Evolutionary conservation across 2,329 filamentous ascomycete species (phyloP).

Genomic region (Claviceps quebecensis): DNA sequence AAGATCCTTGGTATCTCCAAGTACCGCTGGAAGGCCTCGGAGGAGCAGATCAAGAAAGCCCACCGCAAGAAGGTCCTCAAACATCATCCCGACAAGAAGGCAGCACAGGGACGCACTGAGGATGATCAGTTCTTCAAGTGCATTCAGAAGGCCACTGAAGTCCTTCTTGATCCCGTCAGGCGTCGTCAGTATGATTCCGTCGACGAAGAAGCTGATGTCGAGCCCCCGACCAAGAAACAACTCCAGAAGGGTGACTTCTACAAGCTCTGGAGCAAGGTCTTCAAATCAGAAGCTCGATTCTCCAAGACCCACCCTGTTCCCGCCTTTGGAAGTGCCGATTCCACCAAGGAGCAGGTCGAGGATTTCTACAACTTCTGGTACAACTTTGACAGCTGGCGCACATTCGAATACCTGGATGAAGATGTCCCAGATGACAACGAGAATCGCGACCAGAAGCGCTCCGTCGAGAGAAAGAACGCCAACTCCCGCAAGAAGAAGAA

Average conservation of each 20-base stretch:
- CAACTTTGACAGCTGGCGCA: slow-evolving; percentile 96
- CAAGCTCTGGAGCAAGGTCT: slow-evolving; percentile 84
- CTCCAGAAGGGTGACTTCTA: slow-evolving; percentile 78
- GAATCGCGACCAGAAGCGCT: slow-evolving; percentile 96
- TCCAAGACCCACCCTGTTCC: slow-evolving; percentile 84
- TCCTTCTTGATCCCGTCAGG: slow-evolving; percentile 82
- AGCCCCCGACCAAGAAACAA: slow-evolving; percentile 87
- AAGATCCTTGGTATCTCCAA: slow-evolving; percentile 86
- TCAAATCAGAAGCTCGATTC: slow-evolving; percentile 87
- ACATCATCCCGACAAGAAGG: slow-evolving; percentile 98
- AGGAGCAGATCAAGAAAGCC: slow-evolving; percentile 97
- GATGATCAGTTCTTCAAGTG: slow-evolving; percentile 99
- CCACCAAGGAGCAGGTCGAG: slow-evolving; percentile 80
- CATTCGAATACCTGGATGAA: slow-evolving; percentile 97
- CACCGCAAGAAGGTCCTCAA: slow-evolving; percentile 99
- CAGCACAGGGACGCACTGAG: slow-evolving; percentile 70
- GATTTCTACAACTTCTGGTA: slow-evolving; percentile 99
- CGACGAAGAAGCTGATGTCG: slow-evolving; percentile 83
- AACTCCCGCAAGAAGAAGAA: slow-evolving; percentile 99
- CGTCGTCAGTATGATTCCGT: slow-evolving; percentile 94
- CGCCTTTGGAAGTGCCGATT: slow-evolving; percentile 68
- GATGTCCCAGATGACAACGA: slow-evolving; percentile 98
- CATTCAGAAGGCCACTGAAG: slow-evolving; percentile 94
- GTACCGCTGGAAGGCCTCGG: slow-evolving; percentile 83
- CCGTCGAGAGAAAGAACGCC: slow-evolving; percentile 96